Evolutionary conservation across 257 asterid genomes (phyloP).

Genomic region (Solanum medicagineum): DNA sequence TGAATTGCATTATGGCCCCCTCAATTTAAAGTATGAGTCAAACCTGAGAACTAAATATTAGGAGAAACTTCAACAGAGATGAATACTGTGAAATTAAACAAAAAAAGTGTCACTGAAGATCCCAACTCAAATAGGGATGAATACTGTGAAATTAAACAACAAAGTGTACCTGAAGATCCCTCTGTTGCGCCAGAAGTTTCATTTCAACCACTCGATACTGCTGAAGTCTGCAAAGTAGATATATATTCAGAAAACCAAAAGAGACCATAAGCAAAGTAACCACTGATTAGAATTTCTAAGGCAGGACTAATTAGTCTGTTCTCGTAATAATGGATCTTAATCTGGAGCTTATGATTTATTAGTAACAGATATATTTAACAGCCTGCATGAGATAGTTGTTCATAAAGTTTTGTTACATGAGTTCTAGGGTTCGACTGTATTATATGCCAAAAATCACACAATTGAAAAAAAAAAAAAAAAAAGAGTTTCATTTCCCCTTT

Average conservation of each 20-base stretch:
- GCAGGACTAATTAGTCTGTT: not conserved
- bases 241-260: not conserved
- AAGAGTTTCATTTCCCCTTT: not conserved
- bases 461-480: not conserved
- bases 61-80: not conserved
- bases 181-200: slow-evolving; percentile 53
- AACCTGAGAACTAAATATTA: not conserved
- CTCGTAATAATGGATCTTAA: not conserved
- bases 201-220: slow-evolving; percentile 49
- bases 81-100: not conserved
- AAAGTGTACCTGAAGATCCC: slow-evolving; percentile 37
- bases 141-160: not conserved
- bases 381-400: not conserved
- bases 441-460: not conserved
- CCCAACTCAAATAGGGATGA: not conserved
- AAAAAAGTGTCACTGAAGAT: not conserved
- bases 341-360: not conserved
- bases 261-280: not conserved
- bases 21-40: not conserved
- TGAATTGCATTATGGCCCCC: not conserved
- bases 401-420: not conserved
- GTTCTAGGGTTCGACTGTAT: not conserved
- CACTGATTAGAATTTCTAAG: not conserved
- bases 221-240: slow-evolving; percentile 28
- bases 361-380: not conserved